Conservation (phyloP, 176 grass and related monocot species). For the Oropetium thomaeum region DNA sequence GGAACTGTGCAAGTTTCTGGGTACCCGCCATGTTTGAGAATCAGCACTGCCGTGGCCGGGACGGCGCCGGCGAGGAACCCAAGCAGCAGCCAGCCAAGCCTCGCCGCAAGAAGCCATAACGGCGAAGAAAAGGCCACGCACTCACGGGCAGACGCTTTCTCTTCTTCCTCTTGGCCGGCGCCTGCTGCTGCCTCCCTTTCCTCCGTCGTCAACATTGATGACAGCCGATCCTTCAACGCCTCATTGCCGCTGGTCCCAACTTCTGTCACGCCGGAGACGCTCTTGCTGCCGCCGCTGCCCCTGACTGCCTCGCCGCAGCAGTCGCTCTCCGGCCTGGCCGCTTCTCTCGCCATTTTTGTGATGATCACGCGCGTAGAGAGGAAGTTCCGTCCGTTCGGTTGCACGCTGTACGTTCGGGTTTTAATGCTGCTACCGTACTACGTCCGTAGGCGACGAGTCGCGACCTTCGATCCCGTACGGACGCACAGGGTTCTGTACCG, state of each 20-base stretch:
- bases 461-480: not conserved
- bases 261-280: conserved; percentile 24
- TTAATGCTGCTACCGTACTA: not conserved
- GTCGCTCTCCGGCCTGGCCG: not conserved
- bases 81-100: conserved; percentile 17
- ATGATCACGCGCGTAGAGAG: not conserved
- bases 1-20: conserved; percentile 9
- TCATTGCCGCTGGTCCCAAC: not conserved
- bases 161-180: not conserved
- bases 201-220: not conserved
- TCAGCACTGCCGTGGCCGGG: not conserved
- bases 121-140: not conserved
- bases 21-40: not conserved
- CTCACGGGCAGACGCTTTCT: not conserved
- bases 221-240: not conserved
- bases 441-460: not conserved
- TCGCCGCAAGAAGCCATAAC: not conserved
- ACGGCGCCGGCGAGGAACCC: conserved; percentile 33
- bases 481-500: not conserved
- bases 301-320: not conserved
- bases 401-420: not conserved
- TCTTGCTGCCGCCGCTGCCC: not conserved
- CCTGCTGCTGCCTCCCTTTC: not conserved
- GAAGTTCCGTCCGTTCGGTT: not conserved
- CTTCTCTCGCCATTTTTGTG: not conserved